phyloP scores from a whole-genome alignment of 768 basidiomycete genomes.

The Amanita subjunquillea region DNA sequence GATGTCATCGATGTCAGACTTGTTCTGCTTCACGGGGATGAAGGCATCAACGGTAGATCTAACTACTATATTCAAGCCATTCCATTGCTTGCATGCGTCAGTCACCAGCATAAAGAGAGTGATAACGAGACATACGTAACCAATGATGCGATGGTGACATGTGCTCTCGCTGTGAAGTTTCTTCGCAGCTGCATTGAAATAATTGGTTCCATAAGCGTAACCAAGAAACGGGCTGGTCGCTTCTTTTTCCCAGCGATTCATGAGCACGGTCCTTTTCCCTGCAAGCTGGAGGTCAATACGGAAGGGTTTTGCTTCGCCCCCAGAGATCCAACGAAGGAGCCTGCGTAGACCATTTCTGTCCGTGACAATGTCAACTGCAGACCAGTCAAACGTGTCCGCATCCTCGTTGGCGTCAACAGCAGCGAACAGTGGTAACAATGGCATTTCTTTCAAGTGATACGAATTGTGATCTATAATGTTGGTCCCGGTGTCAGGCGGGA shows the following conservation, averaged over 20 bases:
- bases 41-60: conserved; percentile 29
- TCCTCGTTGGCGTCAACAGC: conserved; percentile 27
- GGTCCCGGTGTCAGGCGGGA: conserved; percentile 26
- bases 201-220: conserved; percentile 27
- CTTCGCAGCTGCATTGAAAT: conserved; percentile 23
- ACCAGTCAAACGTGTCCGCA: conserved; percentile 21
- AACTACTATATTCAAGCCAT: conserved; percentile 29
- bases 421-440: conserved; percentile 36
- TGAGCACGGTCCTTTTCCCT: conserved; percentile 32
- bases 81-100: conserved; percentile 23
- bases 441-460: conserved; percentile 19
- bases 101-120: conserved; percentile 18
- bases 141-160: conserved; percentile 29
- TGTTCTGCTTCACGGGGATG: conserved; percentile 9
- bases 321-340: conserved; percentile 31
- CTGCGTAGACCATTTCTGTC: conserved; percentile 48
- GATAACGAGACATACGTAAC: conserved; percentile 6
- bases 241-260: conserved; percentile 20
- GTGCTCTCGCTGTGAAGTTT: conserved; percentile 15
- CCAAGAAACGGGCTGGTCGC: background rate
- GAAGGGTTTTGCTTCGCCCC: conserved; percentile 19
- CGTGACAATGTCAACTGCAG: conserved; percentile 33
- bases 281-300: conserved; percentile 39
- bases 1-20: conserved; percentile 6
- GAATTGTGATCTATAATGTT: conserved; percentile 33